Evolutionary conservation across 2,329 filamentous ascomycete genomes (phyloP).

Genomic region (Blumeria hordei): DNA sequence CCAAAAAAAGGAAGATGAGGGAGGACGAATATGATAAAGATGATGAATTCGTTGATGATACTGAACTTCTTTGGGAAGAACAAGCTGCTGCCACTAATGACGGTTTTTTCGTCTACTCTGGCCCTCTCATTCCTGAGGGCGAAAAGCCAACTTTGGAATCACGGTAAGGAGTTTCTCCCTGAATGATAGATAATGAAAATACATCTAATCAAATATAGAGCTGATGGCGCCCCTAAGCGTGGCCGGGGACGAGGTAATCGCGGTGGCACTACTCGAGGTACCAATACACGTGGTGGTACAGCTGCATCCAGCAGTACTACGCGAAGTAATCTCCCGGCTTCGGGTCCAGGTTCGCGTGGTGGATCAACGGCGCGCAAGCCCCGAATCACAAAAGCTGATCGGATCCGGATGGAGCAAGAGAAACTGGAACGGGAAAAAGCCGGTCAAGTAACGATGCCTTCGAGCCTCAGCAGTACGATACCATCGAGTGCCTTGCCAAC

Average conservation of each 20-base stretch:
- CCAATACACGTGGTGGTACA: conserved; percentile 39
- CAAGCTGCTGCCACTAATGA: conserved; percentile 84
- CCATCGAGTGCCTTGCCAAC: not conserved
- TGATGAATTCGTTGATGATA: conserved; percentile 76
- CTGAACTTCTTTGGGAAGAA: conserved; percentile 84
- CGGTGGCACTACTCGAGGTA: conserved; percentile 23
- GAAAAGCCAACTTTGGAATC: conserved; percentile 44
- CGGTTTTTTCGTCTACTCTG: conserved; percentile 95
- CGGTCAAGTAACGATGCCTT: not conserved
- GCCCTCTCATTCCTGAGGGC: conserved; percentile 66
- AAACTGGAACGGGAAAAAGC: conserved; percentile 45
- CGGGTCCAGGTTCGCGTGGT: conserved; percentile 46
- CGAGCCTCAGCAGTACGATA: not conserved
- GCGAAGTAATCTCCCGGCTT: conserved; percentile 20
- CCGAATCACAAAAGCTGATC: conserved; percentile 66
- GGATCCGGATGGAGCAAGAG: conserved; percentile 56
- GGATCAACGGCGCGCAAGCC: conserved; percentile 56
- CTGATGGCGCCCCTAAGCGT: conserved; percentile 50
- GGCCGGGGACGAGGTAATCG: conserved; percentile 23
- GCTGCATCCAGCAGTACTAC: conserved; percentile 14
- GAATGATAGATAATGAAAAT: not conserved
- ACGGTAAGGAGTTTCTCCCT: conserved; percentile 11
- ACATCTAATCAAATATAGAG: conserved; percentile 21
- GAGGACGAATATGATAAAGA: conserved; percentile 68
- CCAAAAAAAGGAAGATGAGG: conserved; percentile 53